Conservation (phyloP, 1,139 yeast species). For the Pichia sp. region DNA sequence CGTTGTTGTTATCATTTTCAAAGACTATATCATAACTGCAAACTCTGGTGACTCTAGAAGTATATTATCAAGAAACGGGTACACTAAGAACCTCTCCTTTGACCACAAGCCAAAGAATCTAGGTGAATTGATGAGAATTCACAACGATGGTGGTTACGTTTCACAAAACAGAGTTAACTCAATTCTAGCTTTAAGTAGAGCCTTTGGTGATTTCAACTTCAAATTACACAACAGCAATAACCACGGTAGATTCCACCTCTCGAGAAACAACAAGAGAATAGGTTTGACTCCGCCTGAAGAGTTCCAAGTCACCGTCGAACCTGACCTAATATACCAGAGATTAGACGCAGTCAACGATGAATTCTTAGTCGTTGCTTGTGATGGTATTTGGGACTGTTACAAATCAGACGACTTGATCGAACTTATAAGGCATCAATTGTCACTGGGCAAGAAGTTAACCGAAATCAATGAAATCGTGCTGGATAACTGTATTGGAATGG, state of each 20-base stretch:
- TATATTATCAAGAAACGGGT: constrained; percentile 51
- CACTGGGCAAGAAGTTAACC: constrained; percentile 55
- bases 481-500: constrained; percentile 70
- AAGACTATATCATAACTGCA: constrained; percentile 54
- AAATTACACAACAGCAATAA: constrained; percentile 38
- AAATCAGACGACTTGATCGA: constrained; percentile 54
- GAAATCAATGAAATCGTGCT: constrained; percentile 58
- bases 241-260: constrained; percentile 28
- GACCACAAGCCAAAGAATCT: constrained; percentile 77
- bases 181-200: constrained; percentile 68
- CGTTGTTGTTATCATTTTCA: constrained; percentile 51
- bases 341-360: constrained; percentile 44
- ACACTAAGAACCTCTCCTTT: constrained; percentile 61
- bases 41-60: constrained; percentile 79
- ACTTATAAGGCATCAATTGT: constrained; percentile 55
- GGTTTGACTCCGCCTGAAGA: constrained; percentile 36
- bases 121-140: constrained; percentile 74
- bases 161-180: constrained; percentile 70
- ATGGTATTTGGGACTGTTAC: constrained; percentile 81
- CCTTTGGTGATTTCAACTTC: constrained; percentile 75
- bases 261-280: constrained; percentile 35
- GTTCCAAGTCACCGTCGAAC: constrained; percentile 64
- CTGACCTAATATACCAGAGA: constrained; percentile 60
- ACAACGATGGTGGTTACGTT: constrained; percentile 73
- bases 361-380: constrained; percentile 68